These are phyloP conservation scores for Naumovozyma castellii DNA, from an alignment of 805 yeast genomes.

Conservation along the genomic window DNA sequence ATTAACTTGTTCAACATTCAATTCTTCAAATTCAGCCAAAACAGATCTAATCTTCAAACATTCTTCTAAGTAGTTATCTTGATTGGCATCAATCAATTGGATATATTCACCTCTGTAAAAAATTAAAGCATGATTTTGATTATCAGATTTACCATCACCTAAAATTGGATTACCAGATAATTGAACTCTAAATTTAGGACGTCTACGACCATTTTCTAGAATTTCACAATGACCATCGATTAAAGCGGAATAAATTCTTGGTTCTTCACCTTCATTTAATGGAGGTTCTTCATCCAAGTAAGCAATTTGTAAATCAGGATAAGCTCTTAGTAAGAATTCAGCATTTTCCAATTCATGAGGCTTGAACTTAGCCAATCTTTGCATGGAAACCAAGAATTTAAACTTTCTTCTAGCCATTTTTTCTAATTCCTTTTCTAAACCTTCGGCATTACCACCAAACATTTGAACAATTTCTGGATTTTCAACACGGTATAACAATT, in stretches of 20 bases:
- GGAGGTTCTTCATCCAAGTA: constrained; percentile 91
- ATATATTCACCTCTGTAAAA: constrained; percentile 80
- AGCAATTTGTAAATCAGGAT: constrained; percentile 82
- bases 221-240: constrained; percentile 76
- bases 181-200: constrained; percentile 68
- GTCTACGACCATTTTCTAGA: constrained; percentile 61
- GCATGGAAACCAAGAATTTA: constrained; percentile 77
- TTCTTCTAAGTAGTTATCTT: constrained; percentile 78
- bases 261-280: constrained; percentile 56
- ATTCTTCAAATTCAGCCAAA: constrained; percentile 74
- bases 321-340: constrained; percentile 71
- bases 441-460: constrained; percentile 98
- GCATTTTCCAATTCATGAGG: constrained; percentile 72
- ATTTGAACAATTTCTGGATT: constrained; percentile 92
- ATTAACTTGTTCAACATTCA: constrained; percentile 64
- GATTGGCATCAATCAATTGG: constrained; percentile 79
- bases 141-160: constrained; percentile 86
- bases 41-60: constrained; percentile 76
- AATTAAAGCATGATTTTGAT: constrained; percentile 71
- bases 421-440: constrained; percentile 88
- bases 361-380: constrained; percentile 62
- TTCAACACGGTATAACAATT: constrained; percentile 86
- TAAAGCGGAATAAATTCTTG: constrained; percentile 63
- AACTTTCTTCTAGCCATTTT: constrained; percentile 80
- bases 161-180: constrained; percentile 76